Evolutionary conservation across 129 eudicot species (phyloP), one percentile per base, ranked within the genome.

Genomic region (Helianthus tuberosus): DNA sequence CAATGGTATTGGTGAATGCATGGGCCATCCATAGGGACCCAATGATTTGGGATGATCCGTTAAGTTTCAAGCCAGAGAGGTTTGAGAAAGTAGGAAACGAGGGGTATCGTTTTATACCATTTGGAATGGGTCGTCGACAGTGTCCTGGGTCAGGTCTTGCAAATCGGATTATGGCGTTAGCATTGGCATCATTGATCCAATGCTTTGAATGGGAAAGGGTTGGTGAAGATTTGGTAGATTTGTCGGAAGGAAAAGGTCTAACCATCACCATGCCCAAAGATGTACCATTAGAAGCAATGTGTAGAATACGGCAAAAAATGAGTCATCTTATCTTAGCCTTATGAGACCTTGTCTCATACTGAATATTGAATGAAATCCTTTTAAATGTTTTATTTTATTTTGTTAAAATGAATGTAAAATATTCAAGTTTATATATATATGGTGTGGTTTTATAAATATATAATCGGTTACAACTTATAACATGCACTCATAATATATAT

Each of bases 181-280:
- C 66, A n/a, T 16, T 80, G 72, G 79, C 84, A 1, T 67, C 76
- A 44, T 38, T 80, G 80, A 80, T 80, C 12, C 80, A 80, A n/a
- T 80, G 84, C 46, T 80, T 80, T 43, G 80, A 80, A 38, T 80
- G 84, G 84, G 46, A 74, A 52, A 84, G 83, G 64, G 77, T 64
- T 12, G 65, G 74, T 52, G 53, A 74, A 41, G 83, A 71, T 36
- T 47, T 76, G 13, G 71, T 82, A 65, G 81, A 62, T 5, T 5
- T 75, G 39, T 62, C 73, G 0, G 71, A 81, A 69, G 80, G 84
- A 57, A 50, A 50, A 68, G 84, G 78, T 50, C 41, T 86, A 49
- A 77, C 78, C n/a, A n/a, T n/a, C n/a, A n/a, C n/a, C 3, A 53
- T 85, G 62, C 80, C 84, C 4, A 86, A 86, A 79, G 65, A 43